phyloP scores from a whole-genome alignment of 768 basidiomycete genomes.

The Lactarius trivialis region DNA sequence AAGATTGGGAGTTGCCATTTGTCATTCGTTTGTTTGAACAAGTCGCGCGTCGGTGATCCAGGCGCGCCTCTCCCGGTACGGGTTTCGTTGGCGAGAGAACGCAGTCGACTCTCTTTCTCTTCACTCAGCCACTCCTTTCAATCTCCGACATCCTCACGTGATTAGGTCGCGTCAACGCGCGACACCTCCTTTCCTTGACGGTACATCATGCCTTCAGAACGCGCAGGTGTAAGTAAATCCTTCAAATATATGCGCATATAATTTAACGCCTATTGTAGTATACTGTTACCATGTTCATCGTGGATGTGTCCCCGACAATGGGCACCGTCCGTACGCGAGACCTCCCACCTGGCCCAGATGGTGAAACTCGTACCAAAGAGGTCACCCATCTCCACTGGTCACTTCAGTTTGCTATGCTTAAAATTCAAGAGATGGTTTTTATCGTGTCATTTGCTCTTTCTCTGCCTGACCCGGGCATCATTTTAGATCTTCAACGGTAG shows the following conservation, averaged over 20 bases:
- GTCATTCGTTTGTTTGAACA: constrained; percentile 13
- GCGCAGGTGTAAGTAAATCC: constrained; percentile 58
- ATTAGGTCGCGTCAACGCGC: not conserved
- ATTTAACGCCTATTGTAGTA: constrained; percentile 39
- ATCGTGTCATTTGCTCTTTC: constrained; percentile 1
- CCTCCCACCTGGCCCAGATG: constrained; percentile 45
- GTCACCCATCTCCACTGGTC: constrained; percentile 77
- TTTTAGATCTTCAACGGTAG: constrained; percentile 80
- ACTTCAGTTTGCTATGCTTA: constrained; percentile 82
- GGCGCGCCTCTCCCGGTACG: constrained; percentile 25
- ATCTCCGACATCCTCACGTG: constrained; percentile 7
- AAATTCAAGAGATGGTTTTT: constrained; percentile 85
- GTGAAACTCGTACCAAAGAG: constrained; percentile 44
- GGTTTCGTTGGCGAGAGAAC: constrained; percentile 13
- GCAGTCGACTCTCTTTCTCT: not conserved
- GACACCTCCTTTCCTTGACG: not conserved
- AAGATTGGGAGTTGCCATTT: constrained; percentile 28
- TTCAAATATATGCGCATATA: constrained; percentile 21
- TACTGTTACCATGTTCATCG: constrained; percentile 81
- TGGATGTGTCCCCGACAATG: constrained; percentile 89
- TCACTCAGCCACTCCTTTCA: constrained; percentile 12
- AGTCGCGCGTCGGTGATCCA: constrained; percentile 29
- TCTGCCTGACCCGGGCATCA: not conserved
- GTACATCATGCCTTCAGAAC: constrained; percentile 61
- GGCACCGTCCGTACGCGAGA: constrained; percentile 52